A percentile compares a stretch with the other conserved stretches of the same genome.
phyloP scores from a whole-genome alignment of 2,329 filamentous ascomycete species.

The Mariannaea sp. region DNA sequence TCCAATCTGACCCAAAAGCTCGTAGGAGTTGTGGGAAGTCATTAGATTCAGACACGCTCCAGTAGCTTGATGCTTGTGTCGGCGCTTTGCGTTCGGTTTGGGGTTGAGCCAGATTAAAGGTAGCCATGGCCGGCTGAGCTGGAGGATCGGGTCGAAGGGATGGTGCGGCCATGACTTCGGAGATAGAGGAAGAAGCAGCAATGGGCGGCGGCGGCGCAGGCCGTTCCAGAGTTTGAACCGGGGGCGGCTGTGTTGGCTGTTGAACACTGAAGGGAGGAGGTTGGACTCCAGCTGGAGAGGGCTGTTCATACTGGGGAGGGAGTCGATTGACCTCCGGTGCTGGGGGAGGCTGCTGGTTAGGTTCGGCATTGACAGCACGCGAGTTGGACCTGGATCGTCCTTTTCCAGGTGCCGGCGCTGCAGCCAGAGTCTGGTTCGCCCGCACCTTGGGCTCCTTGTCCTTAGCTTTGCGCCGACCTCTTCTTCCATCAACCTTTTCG shows the following conservation, averaged over 20 bases:
- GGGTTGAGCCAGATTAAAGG: constrained; percentile 55
- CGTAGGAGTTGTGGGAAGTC: constrained; percentile 75
- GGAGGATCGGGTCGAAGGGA: constrained; percentile 60
- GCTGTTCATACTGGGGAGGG: constrained; percentile 51
- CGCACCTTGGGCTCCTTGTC: constrained; percentile 51
- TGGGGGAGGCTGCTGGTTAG: constrained; percentile 43
- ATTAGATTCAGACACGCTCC: constrained; percentile 80
- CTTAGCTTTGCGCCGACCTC: constrained; percentile 47
- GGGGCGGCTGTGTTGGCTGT: constrained; percentile 35
- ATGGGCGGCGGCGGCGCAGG: too few relatives aligned
- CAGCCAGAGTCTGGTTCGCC: constrained; percentile 51
- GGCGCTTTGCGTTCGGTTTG: constrained; percentile 57
- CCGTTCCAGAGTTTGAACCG: constrained; percentile 43
- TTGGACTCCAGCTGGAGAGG: constrained; percentile 48
- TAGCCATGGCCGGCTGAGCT: constrained; percentile 53
- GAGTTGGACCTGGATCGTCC: constrained; percentile 61
- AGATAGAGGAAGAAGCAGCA: constrained; percentile 47
- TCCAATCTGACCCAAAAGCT: constrained; percentile 81
- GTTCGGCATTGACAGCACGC: constrained; percentile 53
- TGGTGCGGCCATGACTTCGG: constrained; percentile 61
- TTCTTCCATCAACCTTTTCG: constrained; percentile 53
- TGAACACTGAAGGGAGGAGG: constrained; percentile 48
- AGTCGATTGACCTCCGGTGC: constrained; percentile 48
- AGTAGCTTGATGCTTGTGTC: constrained; percentile 76
- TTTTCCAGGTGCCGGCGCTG: constrained; percentile 51